Percentiles rank a stretch among this genome's conserved stretches.
These are phyloP conservation scores for Steccherinum ochraceum DNA, from an alignment of 768 basidiomycete species.

Conservation along the genomic window DNA sequence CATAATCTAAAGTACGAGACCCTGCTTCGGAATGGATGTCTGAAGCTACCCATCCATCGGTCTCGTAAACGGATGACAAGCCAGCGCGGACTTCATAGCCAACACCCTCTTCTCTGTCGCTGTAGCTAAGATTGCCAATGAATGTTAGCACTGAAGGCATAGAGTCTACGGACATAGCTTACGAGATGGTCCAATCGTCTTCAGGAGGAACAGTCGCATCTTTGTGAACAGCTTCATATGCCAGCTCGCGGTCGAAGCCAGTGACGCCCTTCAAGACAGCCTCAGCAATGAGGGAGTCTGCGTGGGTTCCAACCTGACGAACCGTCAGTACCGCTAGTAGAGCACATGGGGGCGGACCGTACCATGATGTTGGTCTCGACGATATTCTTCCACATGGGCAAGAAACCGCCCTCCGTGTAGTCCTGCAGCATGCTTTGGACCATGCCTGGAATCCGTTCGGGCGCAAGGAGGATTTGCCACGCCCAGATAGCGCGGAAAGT, in stretches of 20 bases:
- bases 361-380: constrained; percentile 86
- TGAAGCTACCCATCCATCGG: constrained; percentile 70
- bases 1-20: constrained; percentile 73
- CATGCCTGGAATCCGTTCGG: constrained; percentile 73
- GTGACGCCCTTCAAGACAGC: constrained; percentile 59
- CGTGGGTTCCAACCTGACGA: constrained; percentile 65
- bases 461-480: constrained; percentile 70
- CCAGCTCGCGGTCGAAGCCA: constrained; percentile 54
- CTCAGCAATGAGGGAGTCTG: constrained; percentile 70
- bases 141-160: too few species aligned
- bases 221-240: constrained; percentile 71
- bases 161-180: too few species aligned
- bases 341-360: background rate
- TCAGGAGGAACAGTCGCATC: constrained; percentile 59
- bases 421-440: constrained; percentile 77
- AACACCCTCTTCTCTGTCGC: constrained; percentile 71
- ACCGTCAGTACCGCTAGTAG: background rate
- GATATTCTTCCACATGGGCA: constrained; percentile 90
- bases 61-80: constrained; percentile 58
- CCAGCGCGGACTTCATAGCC: constrained; percentile 82
- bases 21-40: constrained; percentile 77
- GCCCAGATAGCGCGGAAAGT: constrained; percentile 77
- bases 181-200: constrained; percentile 48
- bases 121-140: constrained; percentile 54
- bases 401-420: constrained; percentile 73